Conservation (phyloP, 2,329 filamentous ascomycete species). For the Phialocephala sp. region DNA sequence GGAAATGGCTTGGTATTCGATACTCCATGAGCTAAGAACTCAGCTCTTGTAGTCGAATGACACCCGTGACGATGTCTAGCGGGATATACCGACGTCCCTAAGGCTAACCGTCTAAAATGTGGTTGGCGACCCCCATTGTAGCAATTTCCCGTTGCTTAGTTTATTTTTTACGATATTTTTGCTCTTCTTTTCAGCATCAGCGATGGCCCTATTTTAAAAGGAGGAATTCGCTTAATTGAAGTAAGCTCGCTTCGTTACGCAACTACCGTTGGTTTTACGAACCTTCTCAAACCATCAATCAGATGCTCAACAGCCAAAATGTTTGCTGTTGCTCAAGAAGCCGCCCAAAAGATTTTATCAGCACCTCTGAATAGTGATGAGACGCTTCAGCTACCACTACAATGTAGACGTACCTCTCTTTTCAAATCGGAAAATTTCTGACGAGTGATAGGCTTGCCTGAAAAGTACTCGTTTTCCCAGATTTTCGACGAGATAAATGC, state of each 20-base stretch:
- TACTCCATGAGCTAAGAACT: too few species aligned
- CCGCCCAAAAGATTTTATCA: constrained; percentile 17
- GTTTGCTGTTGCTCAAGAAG: constrained; percentile 27
- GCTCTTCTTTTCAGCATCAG: not conserved
- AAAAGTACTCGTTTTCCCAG: constrained; percentile 31
- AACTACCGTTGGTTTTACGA: not conserved
- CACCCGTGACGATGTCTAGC: too few species aligned
- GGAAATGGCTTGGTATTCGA: too few species aligned
- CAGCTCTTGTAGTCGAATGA: too few species aligned
- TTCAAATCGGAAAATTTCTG: constrained; percentile 11
- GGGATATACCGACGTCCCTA: too few species aligned
- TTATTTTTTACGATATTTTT: not conserved
- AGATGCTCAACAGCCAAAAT: constrained; percentile 17
- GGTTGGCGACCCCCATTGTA: too few species aligned
- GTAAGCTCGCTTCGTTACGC: not conserved
- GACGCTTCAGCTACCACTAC: constrained; percentile 4
- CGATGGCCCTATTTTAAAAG: not conserved
- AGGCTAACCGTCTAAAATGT: too few species aligned
- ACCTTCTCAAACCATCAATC: not conserved
- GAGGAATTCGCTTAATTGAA: not conserved
- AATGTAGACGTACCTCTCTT: constrained; percentile 16
- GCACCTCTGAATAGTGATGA: constrained; percentile 4
- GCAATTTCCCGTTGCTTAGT: too few species aligned
- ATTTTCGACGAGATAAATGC: constrained; percentile 20
- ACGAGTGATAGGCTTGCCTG: constrained; percentile 28